Percentiles rank a stretch among this genome's conserved stretches.
Evolutionary conservation across 2,329 filamentous ascomycete species (phyloP).

Genomic region (Penicillium sp.): DNA sequence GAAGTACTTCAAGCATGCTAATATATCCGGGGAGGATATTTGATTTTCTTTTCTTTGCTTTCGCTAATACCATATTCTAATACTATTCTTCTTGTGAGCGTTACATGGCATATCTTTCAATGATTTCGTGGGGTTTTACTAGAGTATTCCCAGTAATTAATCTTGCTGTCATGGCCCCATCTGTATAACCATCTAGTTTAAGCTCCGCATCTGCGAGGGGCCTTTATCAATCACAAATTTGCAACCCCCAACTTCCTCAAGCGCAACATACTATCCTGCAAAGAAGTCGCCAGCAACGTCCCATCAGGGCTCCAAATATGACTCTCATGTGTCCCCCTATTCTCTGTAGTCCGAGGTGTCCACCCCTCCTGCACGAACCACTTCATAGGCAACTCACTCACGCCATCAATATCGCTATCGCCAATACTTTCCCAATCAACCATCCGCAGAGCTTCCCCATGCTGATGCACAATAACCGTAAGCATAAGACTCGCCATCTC

Average conservation of each 20-base stretch:
- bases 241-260: constrained; percentile 19
- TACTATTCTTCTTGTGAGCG: constrained; percentile 1
- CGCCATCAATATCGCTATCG: background rate
- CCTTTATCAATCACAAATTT: constrained; percentile 21
- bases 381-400: constrained; percentile 29
- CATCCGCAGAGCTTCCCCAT: constrained; percentile 42
- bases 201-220: background rate
- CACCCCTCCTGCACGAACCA: constrained; percentile 53
- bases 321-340: constrained; percentile 49
- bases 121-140: background rate
- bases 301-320: constrained; percentile 46
- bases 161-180: background rate
- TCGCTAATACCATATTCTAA: constrained; percentile 1
- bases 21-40: constrained; percentile 67
- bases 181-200: background rate
- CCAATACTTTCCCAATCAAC: constrained; percentile 32
- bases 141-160: background rate
- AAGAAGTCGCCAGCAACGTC: constrained; percentile 46
- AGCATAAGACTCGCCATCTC: constrained; percentile 50
- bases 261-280: constrained; percentile 51
- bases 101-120: background rate
- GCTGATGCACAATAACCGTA: constrained; percentile 49
- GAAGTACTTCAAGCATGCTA: constrained; percentile 98
- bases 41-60: constrained; percentile 16
- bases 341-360: constrained; percentile 45